Evolutionary conservation across 83 land plant species (phyloP), one percentile per base, ranked within the genome.

Genomic region (Thuja plicata): DNA sequence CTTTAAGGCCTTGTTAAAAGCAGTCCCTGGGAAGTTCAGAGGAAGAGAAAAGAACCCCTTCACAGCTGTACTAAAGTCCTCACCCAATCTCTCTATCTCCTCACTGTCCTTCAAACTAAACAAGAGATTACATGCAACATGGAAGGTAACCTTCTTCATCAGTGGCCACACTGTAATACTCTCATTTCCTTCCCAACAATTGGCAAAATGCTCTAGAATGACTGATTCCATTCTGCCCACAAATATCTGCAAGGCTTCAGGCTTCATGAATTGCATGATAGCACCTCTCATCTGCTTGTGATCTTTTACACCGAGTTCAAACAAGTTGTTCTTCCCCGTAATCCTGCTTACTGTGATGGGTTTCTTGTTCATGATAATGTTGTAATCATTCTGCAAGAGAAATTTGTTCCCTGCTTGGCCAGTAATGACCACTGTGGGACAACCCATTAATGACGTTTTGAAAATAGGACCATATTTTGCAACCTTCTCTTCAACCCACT

Each of bases 401-500:
- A n/a, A n/a, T n/a, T n/a, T n/a, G n/a, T n/a, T n/a, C n/a, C n/a
- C n/a, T n/a, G 4, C 91, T 10, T 88, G 89, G 1, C 92, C 93
- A 48, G 88, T 16, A 13, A 93, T 1, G 79, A 92, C 87, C 54
- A 93, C 91, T 19, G 92, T 90, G 19, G 93, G 91, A 19, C 34
- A 66, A 8, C 93, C 91, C 54, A 92, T 84, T 10, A 93, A 89
- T 81, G 52, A 54, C 1, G 89, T 88, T 89, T 93, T 93, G 74
- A 92, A 93, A 0, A 92, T 35, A 12, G 91, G 90, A 2, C 93
- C 93, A 84, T 92, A 89, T 73, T 87, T n/a, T n/a, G n/a, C n/a
- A n/a, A n/a, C n/a, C n/a, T n/a, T n/a, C n/a, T n/a, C n/a, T n/a
- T n/a, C n/a, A 10, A 90, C 32, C 90, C 91, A 92, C 24, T 89